These are phyloP conservation scores for Vitis hybrid DNA, from an alignment of 177 flowering plant species.

Conservation along the genomic window DNA sequence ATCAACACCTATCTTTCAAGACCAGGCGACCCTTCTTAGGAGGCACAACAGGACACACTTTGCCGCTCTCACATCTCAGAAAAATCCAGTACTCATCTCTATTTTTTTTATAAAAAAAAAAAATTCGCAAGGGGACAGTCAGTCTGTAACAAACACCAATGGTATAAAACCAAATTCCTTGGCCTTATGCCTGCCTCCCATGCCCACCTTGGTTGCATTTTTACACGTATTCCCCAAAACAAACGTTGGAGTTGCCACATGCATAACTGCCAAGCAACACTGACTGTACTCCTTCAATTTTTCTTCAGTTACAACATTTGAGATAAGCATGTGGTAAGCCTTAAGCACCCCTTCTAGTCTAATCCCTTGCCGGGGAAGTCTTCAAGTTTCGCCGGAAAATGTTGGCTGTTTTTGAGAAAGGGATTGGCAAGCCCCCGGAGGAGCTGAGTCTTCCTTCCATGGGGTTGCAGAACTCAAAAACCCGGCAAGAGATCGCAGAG, in stretches of 20 bases:
- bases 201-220: background rate
- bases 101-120: background rate
- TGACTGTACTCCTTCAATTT: background rate
- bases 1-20: too few species aligned
- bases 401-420: conserved; percentile 50
- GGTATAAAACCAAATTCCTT: background rate
- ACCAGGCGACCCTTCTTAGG: too few species aligned
- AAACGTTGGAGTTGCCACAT: conserved; percentile 13
- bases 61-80: too few species aligned
- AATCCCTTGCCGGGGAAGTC: background rate
- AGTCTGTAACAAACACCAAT: background rate
- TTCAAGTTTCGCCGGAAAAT: conserved; percentile 21
- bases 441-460: conserved; percentile 35
- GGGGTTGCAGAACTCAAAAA: conserved; percentile 9
- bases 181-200: background rate
- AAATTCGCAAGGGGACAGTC: background rate
- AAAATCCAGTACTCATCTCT: too few species aligned
- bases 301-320: background rate
- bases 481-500: conserved; percentile 25
- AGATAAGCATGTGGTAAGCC: background rate
- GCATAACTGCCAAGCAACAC: conserved; percentile 1
- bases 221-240: conserved; percentile 9
- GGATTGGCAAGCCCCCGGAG: conserved; percentile 40
- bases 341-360: background rate
- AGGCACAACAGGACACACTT: too few species aligned